Percentiles rank a stretch among this genome's conserved stretches.
Evolutionary conservation across 2,329 filamentous ascomycete genomes (phyloP).

Genomic region (Myriosclerotinia curreyana): DNA sequence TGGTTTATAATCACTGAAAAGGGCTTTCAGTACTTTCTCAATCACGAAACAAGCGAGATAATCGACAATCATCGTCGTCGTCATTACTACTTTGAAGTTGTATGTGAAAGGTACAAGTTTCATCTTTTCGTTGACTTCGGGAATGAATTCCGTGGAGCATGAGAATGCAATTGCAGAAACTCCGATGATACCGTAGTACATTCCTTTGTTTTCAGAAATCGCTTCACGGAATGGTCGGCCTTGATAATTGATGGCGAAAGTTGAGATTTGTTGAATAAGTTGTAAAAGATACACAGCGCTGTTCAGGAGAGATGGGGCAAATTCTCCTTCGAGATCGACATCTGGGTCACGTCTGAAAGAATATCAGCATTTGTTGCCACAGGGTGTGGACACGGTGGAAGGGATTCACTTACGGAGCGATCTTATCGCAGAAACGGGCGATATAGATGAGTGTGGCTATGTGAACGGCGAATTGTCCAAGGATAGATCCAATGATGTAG

Average conservation of each 20-base stretch:
- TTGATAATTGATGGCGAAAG: slow-evolving; percentile 99
- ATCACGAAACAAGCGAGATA: slow-evolving; percentile 84
- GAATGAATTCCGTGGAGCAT: slow-evolving; percentile 91
- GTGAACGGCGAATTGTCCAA: slow-evolving; percentile 95
- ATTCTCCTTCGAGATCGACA: slow-evolving; percentile 92
- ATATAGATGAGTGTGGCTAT: slow-evolving; percentile 94
- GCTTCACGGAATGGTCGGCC: slow-evolving; percentile 96
- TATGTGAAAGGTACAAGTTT: slow-evolving; percentile 84
- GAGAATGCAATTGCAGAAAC: slow-evolving; percentile 89
- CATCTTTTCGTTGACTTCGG: slow-evolving; percentile 91
- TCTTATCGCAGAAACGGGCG: slow-evolving; percentile 78
- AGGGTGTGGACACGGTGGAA: background rate
- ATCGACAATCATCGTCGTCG: slow-evolving; percentile 79
- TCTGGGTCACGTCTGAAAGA: slow-evolving; percentile 51
- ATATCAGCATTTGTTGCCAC: slow-evolving; percentile 31
- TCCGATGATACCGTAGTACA: slow-evolving; percentile 95
- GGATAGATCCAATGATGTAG: slow-evolving; percentile 96
- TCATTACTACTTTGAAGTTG: slow-evolving; percentile 88
- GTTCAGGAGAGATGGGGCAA: slow-evolving; percentile 89
- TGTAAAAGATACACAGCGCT: slow-evolving; percentile 95
- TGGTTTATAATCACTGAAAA: slow-evolving; percentile 88
- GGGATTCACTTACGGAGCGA: slow-evolving; percentile 70
- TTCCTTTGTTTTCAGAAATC: slow-evolving; percentile 85
- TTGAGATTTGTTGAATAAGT: slow-evolving; percentile 97
- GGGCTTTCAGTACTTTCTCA: slow-evolving; percentile 77